These are phyloP conservation scores for Nymphaea colorata DNA, from an alignment of 164 flowering plant species.

Conservation along the genomic window DNA sequence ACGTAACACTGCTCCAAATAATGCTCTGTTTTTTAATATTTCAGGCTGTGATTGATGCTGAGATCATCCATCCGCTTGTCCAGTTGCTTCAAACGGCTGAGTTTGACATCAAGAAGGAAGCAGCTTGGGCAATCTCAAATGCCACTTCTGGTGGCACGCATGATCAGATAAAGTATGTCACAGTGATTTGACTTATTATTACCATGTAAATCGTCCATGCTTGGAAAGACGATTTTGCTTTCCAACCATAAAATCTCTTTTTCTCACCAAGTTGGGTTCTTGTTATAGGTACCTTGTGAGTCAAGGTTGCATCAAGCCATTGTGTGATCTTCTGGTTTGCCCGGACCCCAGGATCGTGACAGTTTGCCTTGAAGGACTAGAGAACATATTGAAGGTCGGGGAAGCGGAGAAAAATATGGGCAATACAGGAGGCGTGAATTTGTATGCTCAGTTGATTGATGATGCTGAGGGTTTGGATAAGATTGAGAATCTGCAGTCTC, in stretches of 20 bases:
- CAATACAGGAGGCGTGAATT: constrained; percentile 36
- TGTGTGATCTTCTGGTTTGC: constrained; percentile 68
- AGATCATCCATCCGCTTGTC: constrained; percentile 54
- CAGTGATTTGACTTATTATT: background rate
- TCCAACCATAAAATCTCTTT: too few species aligned
- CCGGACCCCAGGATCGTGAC: constrained; percentile 67
- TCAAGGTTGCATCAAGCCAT: constrained; percentile 59
- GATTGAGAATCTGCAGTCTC: constrained; percentile 60
- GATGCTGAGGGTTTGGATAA: constrained; percentile 77
- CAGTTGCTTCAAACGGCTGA: constrained; percentile 78
- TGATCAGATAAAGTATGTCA: constrained; percentile 63
- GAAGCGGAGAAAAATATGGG: constrained; percentile 55
- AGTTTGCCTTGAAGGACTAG: constrained; percentile 64
- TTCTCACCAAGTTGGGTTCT: background rate
- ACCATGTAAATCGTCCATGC: background rate
- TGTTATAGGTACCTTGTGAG: constrained; percentile 38
- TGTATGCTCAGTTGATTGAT: constrained; percentile 57
- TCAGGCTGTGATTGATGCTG: constrained; percentile 75
- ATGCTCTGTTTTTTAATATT: too few species aligned
- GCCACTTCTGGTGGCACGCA: constrained; percentile 75
- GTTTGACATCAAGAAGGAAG: constrained; percentile 78
- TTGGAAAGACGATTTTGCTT: too few species aligned
- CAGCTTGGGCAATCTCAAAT: constrained; percentile 86
- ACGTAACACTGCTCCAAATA: too few species aligned
- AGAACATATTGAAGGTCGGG: constrained; percentile 69